phyloP scores from a whole-genome alignment of 2,329 filamentous ascomycete genomes.

The Xylogone sp. region DNA sequence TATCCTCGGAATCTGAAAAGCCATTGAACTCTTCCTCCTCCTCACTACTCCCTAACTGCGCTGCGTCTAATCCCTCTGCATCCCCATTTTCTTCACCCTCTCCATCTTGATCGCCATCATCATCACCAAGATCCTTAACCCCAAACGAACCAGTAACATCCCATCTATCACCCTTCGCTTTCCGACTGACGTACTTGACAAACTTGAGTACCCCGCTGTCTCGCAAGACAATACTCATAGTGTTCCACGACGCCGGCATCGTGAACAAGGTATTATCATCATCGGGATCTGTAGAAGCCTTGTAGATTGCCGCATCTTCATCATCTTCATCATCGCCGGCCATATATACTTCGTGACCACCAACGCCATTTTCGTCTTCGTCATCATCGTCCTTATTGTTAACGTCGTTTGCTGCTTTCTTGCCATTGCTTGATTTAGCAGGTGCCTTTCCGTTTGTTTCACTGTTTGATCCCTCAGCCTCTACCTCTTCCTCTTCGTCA shows the following conservation, averaged over 20 bases:
- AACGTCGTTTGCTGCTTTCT: slow-evolving; percentile 12
- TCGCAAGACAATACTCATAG: slow-evolving; percentile 82
- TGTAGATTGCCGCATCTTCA: slow-evolving; percentile 77
- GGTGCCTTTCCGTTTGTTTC: slow-evolving; percentile 30
- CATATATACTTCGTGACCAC: slow-evolving; percentile 90
- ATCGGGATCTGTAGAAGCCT: slow-evolving; percentile 60
- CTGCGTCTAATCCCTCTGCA: slow-evolving; percentile 26
- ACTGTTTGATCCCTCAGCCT: slow-evolving; percentile 25
- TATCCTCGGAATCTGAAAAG: slow-evolving; percentile 41
- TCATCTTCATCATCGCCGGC: slow-evolving; percentile 78
- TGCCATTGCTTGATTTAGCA: slow-evolving; percentile 18
- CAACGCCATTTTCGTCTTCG: slow-evolving; percentile 54
- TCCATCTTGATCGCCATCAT: slow-evolving; percentile 32
- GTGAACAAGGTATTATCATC: slow-evolving; percentile 72
- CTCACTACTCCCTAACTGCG: slow-evolving; percentile 35
- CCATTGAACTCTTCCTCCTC: slow-evolving; percentile 56
- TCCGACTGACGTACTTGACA: slow-evolving; percentile 88
- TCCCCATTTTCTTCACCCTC: slow-evolving; percentile 33
- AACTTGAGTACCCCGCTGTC: slow-evolving; percentile 86
- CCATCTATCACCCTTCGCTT: slow-evolving; percentile 86
- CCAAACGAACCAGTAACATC: slow-evolving; percentile 80
- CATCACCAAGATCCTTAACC: slow-evolving; percentile 55
- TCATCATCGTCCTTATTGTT: slow-evolving; percentile 28
- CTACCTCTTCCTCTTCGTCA: slow-evolving; percentile 36
- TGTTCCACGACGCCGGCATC: slow-evolving; percentile 78